Conservation (phyloP, 441 rosid genomes). For the Hura crepitans region DNA sequence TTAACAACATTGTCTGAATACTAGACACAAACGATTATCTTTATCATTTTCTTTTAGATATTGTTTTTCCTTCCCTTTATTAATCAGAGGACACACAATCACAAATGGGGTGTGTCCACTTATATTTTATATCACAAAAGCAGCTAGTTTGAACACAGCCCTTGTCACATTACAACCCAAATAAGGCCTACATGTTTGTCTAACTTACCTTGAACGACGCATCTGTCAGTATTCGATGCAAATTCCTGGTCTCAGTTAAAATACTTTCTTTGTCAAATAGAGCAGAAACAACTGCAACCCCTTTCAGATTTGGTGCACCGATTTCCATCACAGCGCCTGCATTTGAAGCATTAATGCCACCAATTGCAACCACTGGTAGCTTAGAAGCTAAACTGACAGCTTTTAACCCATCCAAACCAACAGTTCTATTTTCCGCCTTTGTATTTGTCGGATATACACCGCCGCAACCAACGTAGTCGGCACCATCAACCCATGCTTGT, state of each 20-base stretch:
- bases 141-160: no score
- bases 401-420: constrained; percentile 78
- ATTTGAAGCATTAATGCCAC: constrained; percentile 69
- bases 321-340: constrained; percentile 52
- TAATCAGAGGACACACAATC: no score
- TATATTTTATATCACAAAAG: no score
- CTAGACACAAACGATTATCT: no score
- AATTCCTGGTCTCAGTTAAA: constrained; percentile 47
- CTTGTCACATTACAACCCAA: neutral
- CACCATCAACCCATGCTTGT: constrained; percentile 81
- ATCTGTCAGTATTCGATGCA: constrained; percentile 38
- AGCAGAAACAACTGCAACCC: constrained; percentile 79
- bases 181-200: neutral
- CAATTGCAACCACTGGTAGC: constrained; percentile 89
- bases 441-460: constrained; percentile 78
- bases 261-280: constrained; percentile 69
- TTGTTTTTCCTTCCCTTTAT: no score
- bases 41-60: no score
- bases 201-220: constrained; percentile 22
- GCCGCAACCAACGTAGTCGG: constrained; percentile 89
- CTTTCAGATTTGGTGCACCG: constrained; percentile 53
- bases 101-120: no score
- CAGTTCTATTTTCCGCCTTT: constrained; percentile 60
- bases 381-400: constrained; percentile 66
- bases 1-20: no score